Evolutionary conservation across 352 stramenopile species (phyloP).

Genomic region (Phytopythium oedochilum): DNA sequence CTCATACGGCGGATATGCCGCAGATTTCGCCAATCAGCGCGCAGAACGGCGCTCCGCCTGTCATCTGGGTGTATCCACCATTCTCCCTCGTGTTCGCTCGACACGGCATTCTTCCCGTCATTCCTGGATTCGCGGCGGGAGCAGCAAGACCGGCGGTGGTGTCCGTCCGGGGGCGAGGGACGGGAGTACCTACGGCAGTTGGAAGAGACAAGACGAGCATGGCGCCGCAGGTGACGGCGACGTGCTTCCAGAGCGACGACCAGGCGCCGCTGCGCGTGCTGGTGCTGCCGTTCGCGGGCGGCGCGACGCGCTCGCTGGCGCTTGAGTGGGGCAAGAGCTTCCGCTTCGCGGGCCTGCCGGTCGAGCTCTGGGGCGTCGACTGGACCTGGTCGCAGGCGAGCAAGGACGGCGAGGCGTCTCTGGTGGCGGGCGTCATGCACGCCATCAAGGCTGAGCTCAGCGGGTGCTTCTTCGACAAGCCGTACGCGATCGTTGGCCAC

Average conservation of each 20-base stretch:
- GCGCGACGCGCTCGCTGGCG: conserved; percentile 32
- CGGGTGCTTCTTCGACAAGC: conserved; percentile 69
- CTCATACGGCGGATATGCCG: not conserved
- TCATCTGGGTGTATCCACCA: not conserved
- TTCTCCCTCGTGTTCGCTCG: not conserved
- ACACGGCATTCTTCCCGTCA: not conserved
- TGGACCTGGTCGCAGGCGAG: conserved; percentile 28
- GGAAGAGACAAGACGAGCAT: conserved; percentile 10
- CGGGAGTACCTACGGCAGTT: too few relatives aligned
- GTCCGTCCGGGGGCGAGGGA: not conserved
- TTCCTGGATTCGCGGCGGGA: not conserved
- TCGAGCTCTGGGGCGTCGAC: conserved; percentile 66
- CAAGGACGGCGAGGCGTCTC: conserved; percentile 6
- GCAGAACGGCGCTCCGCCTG: not conserved
- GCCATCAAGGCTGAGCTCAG: conserved; percentile 34
- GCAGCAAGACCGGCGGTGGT: not conserved
- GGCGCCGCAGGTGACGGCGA: conserved; percentile 29
- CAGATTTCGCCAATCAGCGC: not conserved
- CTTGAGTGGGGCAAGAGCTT: conserved; percentile 45
- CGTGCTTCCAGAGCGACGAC: conserved; percentile 66
- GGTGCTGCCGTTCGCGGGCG: conserved; percentile 53
- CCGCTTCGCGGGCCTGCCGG: conserved; percentile 17
- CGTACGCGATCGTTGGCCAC: conserved; percentile 62
- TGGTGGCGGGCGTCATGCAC: conserved; percentile 23
- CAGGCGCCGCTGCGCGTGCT: conserved; percentile 55